Evolutionary conservation across 2,329 filamentous ascomycete genomes (phyloP).

Genomic region (Alternaria sp.): DNA sequence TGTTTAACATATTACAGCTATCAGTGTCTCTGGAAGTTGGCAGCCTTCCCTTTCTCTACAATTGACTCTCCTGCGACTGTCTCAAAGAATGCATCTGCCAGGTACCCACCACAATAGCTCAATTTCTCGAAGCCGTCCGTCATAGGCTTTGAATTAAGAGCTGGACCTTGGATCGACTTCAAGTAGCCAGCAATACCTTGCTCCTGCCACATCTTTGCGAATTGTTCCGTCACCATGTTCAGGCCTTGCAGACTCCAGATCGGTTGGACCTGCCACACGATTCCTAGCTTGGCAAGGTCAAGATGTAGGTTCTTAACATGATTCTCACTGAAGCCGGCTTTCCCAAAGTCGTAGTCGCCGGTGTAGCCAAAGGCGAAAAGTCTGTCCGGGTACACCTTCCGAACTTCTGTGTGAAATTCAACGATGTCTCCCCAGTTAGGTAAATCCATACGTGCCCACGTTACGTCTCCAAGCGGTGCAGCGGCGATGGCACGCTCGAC

Average conservation of each 20-base stretch:
- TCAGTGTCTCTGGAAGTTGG: not conserved
- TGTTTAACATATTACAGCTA: not conserved
- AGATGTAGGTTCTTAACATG: slow-evolving; percentile 43
- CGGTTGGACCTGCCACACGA: slow-evolving; percentile 56
- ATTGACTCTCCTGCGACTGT: slow-evolving; percentile 41
- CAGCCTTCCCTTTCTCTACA: slow-evolving; percentile 17
- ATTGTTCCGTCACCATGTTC: slow-evolving; percentile 47
- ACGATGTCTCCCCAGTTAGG: slow-evolving; percentile 51
- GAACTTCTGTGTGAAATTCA: slow-evolving; percentile 50
- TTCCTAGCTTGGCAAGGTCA: slow-evolving; percentile 50
- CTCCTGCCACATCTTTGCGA: slow-evolving; percentile 46
- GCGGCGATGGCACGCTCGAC: slow-evolving; percentile 48
- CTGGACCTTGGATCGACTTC: slow-evolving; percentile 36
- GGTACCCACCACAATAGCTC: slow-evolving; percentile 48
- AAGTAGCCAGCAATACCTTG: slow-evolving; percentile 52
- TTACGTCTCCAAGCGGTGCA: slow-evolving; percentile 51
- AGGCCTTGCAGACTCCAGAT: slow-evolving; percentile 52
- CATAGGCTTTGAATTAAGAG: slow-evolving; percentile 35
- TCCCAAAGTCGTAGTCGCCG: slow-evolving; percentile 49
- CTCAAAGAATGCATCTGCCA: slow-evolving; percentile 52
- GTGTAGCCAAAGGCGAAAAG: slow-evolving; percentile 54
- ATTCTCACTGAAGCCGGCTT: slow-evolving; percentile 47
- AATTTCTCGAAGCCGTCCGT: slow-evolving; percentile 51
- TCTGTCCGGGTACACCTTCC: slow-evolving; percentile 48
- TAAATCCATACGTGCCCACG: slow-evolving; percentile 50